Evolutionary conservation across 176 grass and related monocot genomes (phyloP).

Genomic region (Musa beccarii): DNA sequence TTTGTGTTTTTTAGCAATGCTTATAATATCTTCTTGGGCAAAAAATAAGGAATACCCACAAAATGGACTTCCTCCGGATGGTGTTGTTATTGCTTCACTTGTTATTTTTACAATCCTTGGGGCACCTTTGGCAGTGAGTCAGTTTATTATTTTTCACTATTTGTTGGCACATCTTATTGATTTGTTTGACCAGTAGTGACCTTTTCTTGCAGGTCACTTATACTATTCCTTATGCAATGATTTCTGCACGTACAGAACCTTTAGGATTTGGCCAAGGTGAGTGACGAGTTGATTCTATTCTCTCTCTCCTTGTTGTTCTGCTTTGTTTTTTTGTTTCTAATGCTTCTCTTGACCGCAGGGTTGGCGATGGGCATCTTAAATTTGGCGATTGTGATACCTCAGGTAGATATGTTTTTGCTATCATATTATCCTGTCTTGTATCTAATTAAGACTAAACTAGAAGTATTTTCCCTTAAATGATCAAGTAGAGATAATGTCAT

Average conservation of each 20-base stretch:
- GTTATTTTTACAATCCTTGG: conserved; percentile 85
- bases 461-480: too few species aligned
- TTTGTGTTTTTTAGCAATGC: conserved; percentile 86
- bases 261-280: conserved; percentile 85
- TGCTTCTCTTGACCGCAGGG: conserved; percentile 37
- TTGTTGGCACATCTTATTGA: background rate
- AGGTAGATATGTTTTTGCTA: conserved; percentile 40
- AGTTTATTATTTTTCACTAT: background rate
- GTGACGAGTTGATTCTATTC: conserved; percentile 4
- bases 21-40: conserved; percentile 68
- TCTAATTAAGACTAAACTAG: background rate
- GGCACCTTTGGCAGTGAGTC: conserved; percentile 68
- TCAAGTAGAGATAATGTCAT: too few species aligned
- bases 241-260: conserved; percentile 68
- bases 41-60: conserved; percentile 56
- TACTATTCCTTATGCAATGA: conserved; percentile 98
- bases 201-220: conserved; percentile 66
- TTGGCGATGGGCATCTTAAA: conserved; percentile 97
- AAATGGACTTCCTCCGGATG: conserved; percentile 45
- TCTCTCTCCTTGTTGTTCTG: conserved; percentile 6
- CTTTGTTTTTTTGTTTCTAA: conserved; percentile 8
- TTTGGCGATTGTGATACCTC: conserved; percentile 90
- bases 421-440: background rate
- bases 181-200: conserved; percentile 12
- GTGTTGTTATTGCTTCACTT: conserved; percentile 64